These are phyloP conservation scores for Podospora sp. DNA, from an alignment of 495 filamentous ascomycete species.

Conservation along the genomic window DNA sequence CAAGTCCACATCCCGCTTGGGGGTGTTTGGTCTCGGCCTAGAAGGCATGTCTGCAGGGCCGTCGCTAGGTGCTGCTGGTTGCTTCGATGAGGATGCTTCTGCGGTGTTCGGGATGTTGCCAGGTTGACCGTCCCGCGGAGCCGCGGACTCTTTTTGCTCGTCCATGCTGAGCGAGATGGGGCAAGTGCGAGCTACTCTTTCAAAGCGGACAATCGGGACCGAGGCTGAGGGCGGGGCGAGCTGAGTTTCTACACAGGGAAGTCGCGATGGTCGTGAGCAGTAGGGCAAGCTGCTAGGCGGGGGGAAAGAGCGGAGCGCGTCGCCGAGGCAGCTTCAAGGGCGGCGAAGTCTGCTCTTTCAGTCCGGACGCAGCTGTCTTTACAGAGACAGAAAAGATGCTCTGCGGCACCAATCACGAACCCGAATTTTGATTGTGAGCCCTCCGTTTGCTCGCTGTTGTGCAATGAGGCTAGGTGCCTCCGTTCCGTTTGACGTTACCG, in stretches of 20 bases:
- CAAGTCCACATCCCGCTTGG: constrained; percentile 39
- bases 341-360: constrained; percentile 3
- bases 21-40: constrained; percentile 24
- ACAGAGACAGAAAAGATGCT: background rate
- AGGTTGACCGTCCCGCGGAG: background rate
- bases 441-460: constrained; percentile 14
- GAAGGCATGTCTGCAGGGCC: constrained; percentile 33
- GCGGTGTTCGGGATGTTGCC: background rate
- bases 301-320: background rate
- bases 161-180: background rate
- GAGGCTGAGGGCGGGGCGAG: background rate
- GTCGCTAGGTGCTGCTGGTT: constrained; percentile 18
- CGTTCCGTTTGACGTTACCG: constrained; percentile 9
- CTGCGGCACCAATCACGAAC: background rate
- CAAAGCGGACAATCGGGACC: background rate
- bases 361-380: background rate
- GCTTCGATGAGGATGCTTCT: constrained; percentile 8
- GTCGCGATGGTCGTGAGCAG: background rate
- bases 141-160: background rate
- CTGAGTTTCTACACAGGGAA: background rate
- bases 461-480: constrained; percentile 9
- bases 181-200: background rate
- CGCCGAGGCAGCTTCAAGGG: background rate
- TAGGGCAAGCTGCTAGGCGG: background rate
- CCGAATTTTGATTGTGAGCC: constrained; percentile 7